These are phyloP conservation scores for Chenopodium album DNA, from an alignment of 148 eudicot genomes.

Conservation along the genomic window DNA sequence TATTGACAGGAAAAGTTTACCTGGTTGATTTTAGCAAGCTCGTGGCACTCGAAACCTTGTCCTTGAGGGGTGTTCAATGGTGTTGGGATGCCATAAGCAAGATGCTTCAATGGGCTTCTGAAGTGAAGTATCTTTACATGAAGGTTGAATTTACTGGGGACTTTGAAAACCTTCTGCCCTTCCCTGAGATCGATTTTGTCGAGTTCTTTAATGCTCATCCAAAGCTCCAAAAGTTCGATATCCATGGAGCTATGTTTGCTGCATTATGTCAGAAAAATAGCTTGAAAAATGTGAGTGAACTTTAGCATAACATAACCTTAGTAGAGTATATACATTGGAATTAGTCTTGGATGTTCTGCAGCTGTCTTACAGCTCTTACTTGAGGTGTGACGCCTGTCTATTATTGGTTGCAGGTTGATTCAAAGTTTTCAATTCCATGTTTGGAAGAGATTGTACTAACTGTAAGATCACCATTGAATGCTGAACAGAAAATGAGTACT, in stretches of 20 bases:
- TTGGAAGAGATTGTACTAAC: conserved; percentile 75
- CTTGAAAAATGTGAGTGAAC: conserved; percentile 65
- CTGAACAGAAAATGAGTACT: conserved; percentile 92
- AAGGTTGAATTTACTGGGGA: conserved; percentile 96
- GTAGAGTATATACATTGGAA: not conserved
- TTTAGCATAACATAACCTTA: not conserved
- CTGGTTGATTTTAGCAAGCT: conserved; percentile 78
- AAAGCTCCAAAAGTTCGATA: conserved; percentile 69
- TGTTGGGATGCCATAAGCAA: conserved; percentile 84
- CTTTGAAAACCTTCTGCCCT: conserved; percentile 62
- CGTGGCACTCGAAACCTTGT: conserved; percentile 65
- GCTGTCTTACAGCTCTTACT: not conserved
- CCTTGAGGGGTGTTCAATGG: conserved; percentile 86
- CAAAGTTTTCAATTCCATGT: conserved; percentile 63
- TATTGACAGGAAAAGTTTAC: conserved; percentile 58
- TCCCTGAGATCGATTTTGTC: conserved; percentile 72
- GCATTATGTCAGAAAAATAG: conserved; percentile 94
- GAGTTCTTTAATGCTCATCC: conserved; percentile 85
- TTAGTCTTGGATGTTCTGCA: not conserved
- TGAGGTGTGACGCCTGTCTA: conserved; percentile 6
- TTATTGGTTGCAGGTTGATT: conserved; percentile 61
- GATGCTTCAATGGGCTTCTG: conserved; percentile 72
- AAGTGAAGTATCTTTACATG: conserved; percentile 83
- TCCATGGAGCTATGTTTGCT: conserved; percentile 99
- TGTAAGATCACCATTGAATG: conserved; percentile 88